These are phyloP conservation scores for Acanthochlamys bracteata DNA, from an alignment of 106 monocot genomes.

Conservation along the genomic window DNA sequence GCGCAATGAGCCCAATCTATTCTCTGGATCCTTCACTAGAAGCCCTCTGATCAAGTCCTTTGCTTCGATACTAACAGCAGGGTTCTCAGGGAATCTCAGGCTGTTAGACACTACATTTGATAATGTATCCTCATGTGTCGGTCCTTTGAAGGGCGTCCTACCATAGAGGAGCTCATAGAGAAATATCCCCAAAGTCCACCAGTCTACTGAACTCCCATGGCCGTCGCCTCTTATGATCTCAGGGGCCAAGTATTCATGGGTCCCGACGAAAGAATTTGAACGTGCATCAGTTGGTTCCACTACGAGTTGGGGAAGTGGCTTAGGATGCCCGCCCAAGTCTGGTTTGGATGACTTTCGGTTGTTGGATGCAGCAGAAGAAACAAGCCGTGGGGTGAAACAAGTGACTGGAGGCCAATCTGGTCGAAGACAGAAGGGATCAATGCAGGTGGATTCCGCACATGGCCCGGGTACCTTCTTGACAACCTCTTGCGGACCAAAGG, in stretches of 20 bases:
- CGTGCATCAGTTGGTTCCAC: constrained; percentile 60
- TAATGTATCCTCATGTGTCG: constrained; percentile 57
- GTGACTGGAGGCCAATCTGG: constrained; percentile 51
- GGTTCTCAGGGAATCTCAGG: constrained; percentile 50
- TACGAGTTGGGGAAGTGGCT: constrained; percentile 55
- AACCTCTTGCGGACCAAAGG: constrained; percentile 32
- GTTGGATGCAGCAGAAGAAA: constrained; percentile 25
- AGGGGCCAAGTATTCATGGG: constrained; percentile 68
- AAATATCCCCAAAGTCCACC: constrained; percentile 80
- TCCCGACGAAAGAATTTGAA: constrained; percentile 68
- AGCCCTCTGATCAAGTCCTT: constrained; percentile 53
- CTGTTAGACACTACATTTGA: constrained; percentile 49
- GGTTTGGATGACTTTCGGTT: constrained; percentile 17
- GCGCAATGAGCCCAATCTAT: constrained; percentile 43
- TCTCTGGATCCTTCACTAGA: constrained; percentile 61
- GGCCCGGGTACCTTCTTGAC: constrained; percentile 41
- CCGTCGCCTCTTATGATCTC: constrained; percentile 76
- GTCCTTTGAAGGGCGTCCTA: constrained; percentile 61
- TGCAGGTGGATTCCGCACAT: constrained; percentile 60
- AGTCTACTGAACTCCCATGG: constrained; percentile 67
- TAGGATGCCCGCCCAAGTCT: constrained; percentile 13
- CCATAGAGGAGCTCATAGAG: constrained; percentile 56
- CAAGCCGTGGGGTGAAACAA: constrained; percentile 66
- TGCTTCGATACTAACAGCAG: constrained; percentile 35
- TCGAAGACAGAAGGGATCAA: constrained; percentile 59